These are phyloP conservation scores for Hypholoma fasciculare DNA, from an alignment of 768 basidiomycete species.

Conservation along the genomic window DNA sequence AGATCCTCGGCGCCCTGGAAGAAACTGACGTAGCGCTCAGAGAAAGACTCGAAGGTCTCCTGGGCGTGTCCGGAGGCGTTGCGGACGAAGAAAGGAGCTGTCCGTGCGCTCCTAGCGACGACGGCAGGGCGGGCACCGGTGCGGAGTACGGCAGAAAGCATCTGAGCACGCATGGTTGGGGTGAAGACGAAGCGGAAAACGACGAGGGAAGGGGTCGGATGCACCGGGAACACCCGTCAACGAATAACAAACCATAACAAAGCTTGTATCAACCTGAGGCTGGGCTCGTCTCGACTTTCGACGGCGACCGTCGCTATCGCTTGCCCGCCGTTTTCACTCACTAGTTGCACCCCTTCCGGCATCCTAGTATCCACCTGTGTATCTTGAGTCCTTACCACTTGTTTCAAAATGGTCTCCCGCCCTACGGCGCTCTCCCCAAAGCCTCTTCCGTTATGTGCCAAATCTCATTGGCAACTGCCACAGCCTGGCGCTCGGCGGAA, in stretches of 20 bases:
- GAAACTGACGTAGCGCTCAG: constrained; percentile 90
- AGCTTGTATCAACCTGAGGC: not conserved
- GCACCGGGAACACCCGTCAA: constrained; percentile 28
- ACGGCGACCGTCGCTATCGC: not conserved
- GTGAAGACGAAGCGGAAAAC: constrained; percentile 18
- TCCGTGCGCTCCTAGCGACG: constrained; percentile 34
- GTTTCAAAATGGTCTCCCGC: not conserved
- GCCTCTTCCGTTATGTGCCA: not conserved
- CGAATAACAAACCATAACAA: constrained; percentile 10
- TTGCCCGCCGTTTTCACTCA: not conserved
- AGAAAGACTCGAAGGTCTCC: constrained; percentile 94
- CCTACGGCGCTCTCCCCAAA: not conserved
- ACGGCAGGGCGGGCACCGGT: constrained; percentile 51
- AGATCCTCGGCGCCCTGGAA: constrained; percentile 93
- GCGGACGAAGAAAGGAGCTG: constrained; percentile 46
- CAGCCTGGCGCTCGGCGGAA: not conserved
- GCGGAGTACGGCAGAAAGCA: constrained; percentile 65
- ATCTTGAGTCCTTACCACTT: not conserved
- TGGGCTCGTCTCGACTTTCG: not conserved
- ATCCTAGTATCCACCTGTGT: not conserved
- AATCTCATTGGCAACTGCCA: not conserved
- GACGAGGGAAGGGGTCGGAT: constrained; percentile 27
- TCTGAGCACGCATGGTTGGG: constrained; percentile 54
- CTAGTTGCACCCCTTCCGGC: not conserved
- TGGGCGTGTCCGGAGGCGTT: constrained; percentile 65